Base-by-base conservation (phyloP, 768 basidiomycete genomes). In the Gloeopeniophorella convolvens region DNA sequence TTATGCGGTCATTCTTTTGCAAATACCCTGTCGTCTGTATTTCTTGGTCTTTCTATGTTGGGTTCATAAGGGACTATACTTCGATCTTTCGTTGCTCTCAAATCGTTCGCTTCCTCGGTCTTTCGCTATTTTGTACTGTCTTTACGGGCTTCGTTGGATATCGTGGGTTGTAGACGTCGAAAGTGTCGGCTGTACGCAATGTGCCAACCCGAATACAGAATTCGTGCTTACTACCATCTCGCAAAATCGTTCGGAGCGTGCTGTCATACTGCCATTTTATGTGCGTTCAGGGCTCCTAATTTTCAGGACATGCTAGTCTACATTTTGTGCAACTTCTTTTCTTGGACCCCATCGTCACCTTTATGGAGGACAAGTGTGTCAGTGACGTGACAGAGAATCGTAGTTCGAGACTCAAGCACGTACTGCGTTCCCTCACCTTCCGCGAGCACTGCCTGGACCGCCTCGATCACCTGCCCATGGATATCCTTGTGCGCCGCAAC, bases 401-500 rank as follows among this genome's bases (percentile, higher is more conserved):
- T n/a, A n/a, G n/a, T n/a, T n/a, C n/a, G n/a, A n/a, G n/a, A n/a
- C n/a, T n/a, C n/a, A n/a, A n/a, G n/a, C 42, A 18, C 27, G 35
- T 6, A 24, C 31, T 9, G 7, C 50, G 15, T 43, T 21, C 27
- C 37, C n/a, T 13, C 40, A 12, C 15, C 24, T 15, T 42, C 51
- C 13, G 46, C 45, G 45, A 48, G 48, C 16, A 83, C 85, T 56
- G 74, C 69, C 66, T 81, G 77, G 5, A 97, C 80, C 0, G 90
- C 91, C 40, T 75, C 77, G 13, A 97, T 68, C 2, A 93, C 83
- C 24, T 72, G 70, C 0, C 70, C 61, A 57, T 96, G 90, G 2
- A 83, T 73, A 7, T 77, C 82, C 61, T 78, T 82, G 8, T 83
- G 82, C 15, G 87, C 82, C 27, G 89, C 94, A 6, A 98, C 76